Percentiles rank a stretch among this genome's conserved stretches.
phyloP scores from a whole-genome alignment of 495 filamentous ascomycete genomes.

The Daldinia vernicosa region DNA sequence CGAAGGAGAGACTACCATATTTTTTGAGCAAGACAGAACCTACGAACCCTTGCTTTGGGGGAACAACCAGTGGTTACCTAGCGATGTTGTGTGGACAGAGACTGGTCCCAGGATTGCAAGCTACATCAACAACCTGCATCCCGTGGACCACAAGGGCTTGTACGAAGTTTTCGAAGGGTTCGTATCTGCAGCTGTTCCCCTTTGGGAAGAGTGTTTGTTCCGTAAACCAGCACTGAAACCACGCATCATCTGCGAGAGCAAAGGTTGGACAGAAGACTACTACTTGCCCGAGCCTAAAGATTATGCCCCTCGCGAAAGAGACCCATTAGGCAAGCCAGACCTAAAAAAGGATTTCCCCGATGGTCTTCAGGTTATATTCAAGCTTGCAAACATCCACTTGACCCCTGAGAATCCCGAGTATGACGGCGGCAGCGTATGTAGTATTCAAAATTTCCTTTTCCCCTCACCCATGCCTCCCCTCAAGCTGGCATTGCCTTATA shows the following conservation, averaged over 20 bases:
- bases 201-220: slow-evolving; percentile 37
- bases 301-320: slow-evolving; percentile 12
- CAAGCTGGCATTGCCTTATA: too few relatives aligned
- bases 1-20: slow-evolving; percentile 47
- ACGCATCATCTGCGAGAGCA: slow-evolving; percentile 22
- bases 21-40: not conserved
- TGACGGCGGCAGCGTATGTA: slow-evolving; percentile 38
- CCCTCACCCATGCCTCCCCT: too few relatives aligned
- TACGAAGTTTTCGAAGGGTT: slow-evolving; percentile 63
- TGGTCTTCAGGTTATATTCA: slow-evolving; percentile 69
- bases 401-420: slow-evolving; percentile 62
- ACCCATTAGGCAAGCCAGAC: not conserved
- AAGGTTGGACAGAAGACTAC: slow-evolving; percentile 20
- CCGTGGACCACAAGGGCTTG: slow-evolving; percentile 53
- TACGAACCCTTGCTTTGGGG: not conserved
- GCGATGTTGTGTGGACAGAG: slow-evolving; percentile 58
- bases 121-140: slow-evolving; percentile 73
- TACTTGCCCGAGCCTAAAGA: slow-evolving; percentile 32
- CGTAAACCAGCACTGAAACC: not conserved
- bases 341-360: slow-evolving; percentile 21
- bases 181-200: slow-evolving; percentile 48
- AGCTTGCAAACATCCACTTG: slow-evolving; percentile 68
- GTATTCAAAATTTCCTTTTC: not conserved
- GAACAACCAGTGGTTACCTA: slow-evolving; percentile 65
- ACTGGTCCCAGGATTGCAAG: slow-evolving; percentile 68